A percentile compares a stretch with the other conserved stretches of the same genome.
Evolutionary conservation across 2,329 filamentous ascomycete species (phyloP).

Genomic region (Claviceps sp.): DNA sequence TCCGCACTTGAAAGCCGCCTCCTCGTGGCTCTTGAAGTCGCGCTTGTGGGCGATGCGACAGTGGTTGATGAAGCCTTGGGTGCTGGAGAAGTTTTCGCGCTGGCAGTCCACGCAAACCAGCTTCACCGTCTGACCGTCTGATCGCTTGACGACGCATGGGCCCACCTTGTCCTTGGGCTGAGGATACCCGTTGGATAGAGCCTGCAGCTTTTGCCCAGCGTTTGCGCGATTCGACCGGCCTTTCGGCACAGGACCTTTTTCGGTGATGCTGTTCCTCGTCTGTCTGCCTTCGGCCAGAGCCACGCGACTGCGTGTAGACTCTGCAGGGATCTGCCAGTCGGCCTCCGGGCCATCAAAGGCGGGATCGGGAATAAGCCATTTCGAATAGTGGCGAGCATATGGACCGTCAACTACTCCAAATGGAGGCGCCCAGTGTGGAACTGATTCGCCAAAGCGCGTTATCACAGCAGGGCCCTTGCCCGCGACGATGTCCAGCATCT

Average conservation of each 20-base stretch:
- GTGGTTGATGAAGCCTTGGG: constrained; percentile 98
- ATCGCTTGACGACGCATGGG: constrained; percentile 72
- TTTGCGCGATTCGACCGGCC: constrained; percentile 34
- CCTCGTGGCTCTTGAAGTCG: constrained; percentile 92
- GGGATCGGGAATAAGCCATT: constrained; percentile 85
- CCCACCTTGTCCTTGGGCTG: constrained; percentile 69
- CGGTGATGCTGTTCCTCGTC: constrained; percentile 57
- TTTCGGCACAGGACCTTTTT: constrained; percentile 30
- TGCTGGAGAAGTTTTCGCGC: constrained; percentile 85
- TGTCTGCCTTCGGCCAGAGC: constrained; percentile 54
- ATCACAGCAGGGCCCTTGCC: constrained; percentile 62
- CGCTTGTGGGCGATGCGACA: constrained; percentile 90
- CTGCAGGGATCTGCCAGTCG: constrained; percentile 29
- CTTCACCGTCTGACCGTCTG: constrained; percentile 77
- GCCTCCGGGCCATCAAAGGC: constrained; percentile 61
- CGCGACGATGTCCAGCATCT: constrained; percentile 56
- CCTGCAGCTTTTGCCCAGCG: constrained; percentile 50
- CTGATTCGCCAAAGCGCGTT: constrained; percentile 45
- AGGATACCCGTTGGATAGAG: constrained; percentile 57
- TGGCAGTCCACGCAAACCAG: constrained; percentile 82
- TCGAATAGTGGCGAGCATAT: constrained; percentile 86
- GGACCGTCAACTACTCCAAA: constrained; percentile 88
- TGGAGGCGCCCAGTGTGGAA: constrained; percentile 68
- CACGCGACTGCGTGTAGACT: constrained; percentile 29
- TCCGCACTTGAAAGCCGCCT: constrained; percentile 78